A percentile compares a stretch with the other conserved stretches of the same genome.
Evolutionary conservation across 345 rosid genomes (phyloP).

Genomic region (Sonneratia caseolaris): DNA sequence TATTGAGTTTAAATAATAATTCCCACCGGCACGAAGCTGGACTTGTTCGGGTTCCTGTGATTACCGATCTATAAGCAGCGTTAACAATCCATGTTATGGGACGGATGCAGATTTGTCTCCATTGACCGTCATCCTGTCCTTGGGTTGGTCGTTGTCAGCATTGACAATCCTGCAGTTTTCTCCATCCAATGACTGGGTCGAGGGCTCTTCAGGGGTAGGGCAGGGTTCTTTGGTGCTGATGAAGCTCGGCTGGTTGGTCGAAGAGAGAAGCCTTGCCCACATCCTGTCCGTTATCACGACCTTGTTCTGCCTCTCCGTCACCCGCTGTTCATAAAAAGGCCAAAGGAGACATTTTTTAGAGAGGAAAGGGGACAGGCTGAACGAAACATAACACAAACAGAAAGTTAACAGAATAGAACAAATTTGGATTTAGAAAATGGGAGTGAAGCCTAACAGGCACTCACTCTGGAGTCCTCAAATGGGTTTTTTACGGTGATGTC

Average conservation of each 20-base stretch:
- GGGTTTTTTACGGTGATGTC: no score
- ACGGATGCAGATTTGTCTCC: not conserved
- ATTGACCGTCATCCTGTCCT: not conserved
- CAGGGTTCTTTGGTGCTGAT: not conserved
- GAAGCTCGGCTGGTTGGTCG: constrained; percentile 10
- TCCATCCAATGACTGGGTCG: not conserved
- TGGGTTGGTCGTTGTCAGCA: no score
- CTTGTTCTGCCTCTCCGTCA: constrained; percentile 8
- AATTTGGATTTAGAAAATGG: not conserved
- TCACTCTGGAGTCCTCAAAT: not conserved
- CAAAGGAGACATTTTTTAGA: not conserved
- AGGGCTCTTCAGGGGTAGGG: not conserved
- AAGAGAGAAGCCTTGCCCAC: constrained; percentile 8
- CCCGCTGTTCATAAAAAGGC: not conserved
- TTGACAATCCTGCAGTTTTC: no score
- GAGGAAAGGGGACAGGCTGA: not conserved
- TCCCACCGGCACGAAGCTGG: not conserved
- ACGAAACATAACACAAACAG: not conserved
- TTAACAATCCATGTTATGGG: not conserved
- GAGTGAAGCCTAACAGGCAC: not conserved
- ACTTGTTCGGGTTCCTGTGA: not conserved
- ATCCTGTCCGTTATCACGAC: constrained; percentile 7
- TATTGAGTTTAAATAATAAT: not conserved
- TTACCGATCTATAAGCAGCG: no score
- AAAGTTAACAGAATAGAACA: not conserved